Evolutionary conservation across 2,329 filamentous ascomycete genomes (phyloP).

Genomic region (Diplodia scrobiculata): DNA sequence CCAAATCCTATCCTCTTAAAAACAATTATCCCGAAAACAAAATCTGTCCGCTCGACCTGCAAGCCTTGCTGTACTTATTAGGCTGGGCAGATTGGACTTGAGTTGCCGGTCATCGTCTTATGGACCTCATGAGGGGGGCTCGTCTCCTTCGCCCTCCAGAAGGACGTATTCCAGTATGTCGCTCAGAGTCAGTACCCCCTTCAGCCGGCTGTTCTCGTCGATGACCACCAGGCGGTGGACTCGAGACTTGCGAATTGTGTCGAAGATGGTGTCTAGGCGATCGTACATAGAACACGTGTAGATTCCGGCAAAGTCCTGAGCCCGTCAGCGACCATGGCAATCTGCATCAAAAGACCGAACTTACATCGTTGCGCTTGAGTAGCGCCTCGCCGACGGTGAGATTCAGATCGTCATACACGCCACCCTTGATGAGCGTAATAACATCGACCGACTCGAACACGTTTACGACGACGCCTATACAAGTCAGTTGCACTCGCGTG

Average conservation of each 20-base stretch:
- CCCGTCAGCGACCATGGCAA: slow-evolving; percentile 33
- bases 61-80: background rate
- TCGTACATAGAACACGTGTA: slow-evolving; percentile 94
- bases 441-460: slow-evolving; percentile 98
- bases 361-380: slow-evolving; percentile 75
- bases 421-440: slow-evolving; percentile 91
- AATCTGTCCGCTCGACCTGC: background rate
- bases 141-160: slow-evolving; percentile 70
- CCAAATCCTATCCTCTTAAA: slow-evolving; percentile 9
- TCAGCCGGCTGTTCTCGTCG: slow-evolving; percentile 82
- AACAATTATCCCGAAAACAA: slow-evolving; percentile 2
- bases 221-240: slow-evolving; percentile 93
- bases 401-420: slow-evolving; percentile 85
- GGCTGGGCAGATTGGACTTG: background rate
- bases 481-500: slow-evolving; percentile 22
- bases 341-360: slow-evolving; percentile 30
- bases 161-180: slow-evolving; percentile 96
- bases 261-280: slow-evolving; percentile 91
- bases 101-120: background rate
- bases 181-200: slow-evolving; percentile 87
- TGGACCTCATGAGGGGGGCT: slow-evolving; percentile 11
- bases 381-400: slow-evolving; percentile 86
- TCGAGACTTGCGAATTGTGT: slow-evolving; percentile 90
- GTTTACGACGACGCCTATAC: slow-evolving; percentile 72
- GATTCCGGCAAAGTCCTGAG: slow-evolving; percentile 85